Conservation (phyloP, 2,329 filamentous ascomycete species). For the Xylaria sp. region DNA sequence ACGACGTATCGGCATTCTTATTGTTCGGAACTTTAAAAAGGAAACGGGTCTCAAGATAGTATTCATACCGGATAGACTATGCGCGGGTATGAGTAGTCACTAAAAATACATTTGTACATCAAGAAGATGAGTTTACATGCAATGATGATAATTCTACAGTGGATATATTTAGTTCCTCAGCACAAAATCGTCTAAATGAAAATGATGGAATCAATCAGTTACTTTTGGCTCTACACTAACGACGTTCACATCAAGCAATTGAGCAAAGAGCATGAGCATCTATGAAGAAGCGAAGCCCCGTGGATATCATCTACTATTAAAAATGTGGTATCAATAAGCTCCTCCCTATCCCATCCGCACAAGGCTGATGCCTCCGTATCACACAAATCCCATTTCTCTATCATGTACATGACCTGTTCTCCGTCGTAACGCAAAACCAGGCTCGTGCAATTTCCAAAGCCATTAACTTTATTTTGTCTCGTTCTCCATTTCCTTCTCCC, state of each 20-base stretch:
- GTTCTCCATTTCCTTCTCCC: background rate
- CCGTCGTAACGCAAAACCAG: background rate
- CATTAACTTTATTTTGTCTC: background rate
- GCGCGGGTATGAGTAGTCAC: background rate
- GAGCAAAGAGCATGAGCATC: background rate
- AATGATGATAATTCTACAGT: background rate
- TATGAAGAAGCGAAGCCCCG: background rate
- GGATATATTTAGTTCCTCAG: background rate
- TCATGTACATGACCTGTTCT: background rate
- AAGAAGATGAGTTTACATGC: background rate
- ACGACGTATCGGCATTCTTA: constrained; percentile 12
- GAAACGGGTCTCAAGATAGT: background rate
- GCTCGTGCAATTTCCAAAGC: background rate
- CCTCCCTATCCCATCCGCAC: background rate
- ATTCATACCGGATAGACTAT: background rate
- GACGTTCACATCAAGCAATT: background rate
- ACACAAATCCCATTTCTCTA: background rate
- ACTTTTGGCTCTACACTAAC: constrained; percentile 4
- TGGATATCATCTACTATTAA: constrained; percentile 31
- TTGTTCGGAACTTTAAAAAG: constrained; percentile 1
- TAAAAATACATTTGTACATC: background rate
- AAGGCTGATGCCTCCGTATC: background rate
- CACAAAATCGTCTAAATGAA: background rate
- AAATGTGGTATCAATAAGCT: constrained; percentile 31
- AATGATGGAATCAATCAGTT: background rate